Evolutionary conservation across 306 rosid species (phyloP).

Genomic region (Parietaria judaica): DNA sequence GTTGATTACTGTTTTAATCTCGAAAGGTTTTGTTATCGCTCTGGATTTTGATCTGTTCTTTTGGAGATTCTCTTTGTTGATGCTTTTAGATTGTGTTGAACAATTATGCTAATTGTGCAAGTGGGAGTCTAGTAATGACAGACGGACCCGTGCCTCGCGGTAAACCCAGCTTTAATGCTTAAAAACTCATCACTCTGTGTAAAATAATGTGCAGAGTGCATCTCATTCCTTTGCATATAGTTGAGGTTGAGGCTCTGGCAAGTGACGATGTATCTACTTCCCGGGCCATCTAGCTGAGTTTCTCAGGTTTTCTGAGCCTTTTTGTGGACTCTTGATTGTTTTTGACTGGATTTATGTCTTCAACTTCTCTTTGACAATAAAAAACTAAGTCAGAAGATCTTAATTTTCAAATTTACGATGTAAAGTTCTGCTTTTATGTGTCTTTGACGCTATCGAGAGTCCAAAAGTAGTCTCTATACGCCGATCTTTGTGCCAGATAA

Average conservation of each 20-base stretch:
- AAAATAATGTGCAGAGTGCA: slow-evolving; percentile 58
- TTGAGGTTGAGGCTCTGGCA: slow-evolving; percentile 56
- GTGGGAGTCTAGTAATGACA: slow-evolving; percentile 20
- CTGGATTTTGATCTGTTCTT: slow-evolving; percentile 10
- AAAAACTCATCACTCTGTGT: slow-evolving; percentile 34
- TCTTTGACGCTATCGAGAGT: slow-evolving; percentile 11
- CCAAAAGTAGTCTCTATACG: slow-evolving; percentile 4
- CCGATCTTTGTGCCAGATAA: slow-evolving; percentile 2
- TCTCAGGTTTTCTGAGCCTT: slow-evolving; percentile 50
- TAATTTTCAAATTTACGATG: slow-evolving; percentile 8
- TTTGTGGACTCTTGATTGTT: slow-evolving; percentile 22
- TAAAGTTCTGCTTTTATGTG: slow-evolving; percentile 14
- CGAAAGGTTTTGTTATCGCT: neutral
- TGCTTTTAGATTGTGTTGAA: neutral
- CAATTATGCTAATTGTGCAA: slow-evolving; percentile 9
- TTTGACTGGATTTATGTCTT: slow-evolving; percentile 21
- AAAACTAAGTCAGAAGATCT: slow-evolving; percentile 14
- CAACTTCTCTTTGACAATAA: slow-evolving; percentile 13
- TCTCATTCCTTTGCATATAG: slow-evolving; percentile 36
- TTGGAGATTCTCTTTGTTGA: slow-evolving; percentile 6
- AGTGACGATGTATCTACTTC: slow-evolving; percentile 45
- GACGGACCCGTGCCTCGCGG: slow-evolving; percentile 29
- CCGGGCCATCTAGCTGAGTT: slow-evolving; percentile 49
- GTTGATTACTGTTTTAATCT: neutral
- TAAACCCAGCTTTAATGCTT: slow-evolving; percentile 29